Evolutionary conservation across 257 asterid genomes (phyloP).

Genomic region (Gynochthodes officinalis): DNA sequence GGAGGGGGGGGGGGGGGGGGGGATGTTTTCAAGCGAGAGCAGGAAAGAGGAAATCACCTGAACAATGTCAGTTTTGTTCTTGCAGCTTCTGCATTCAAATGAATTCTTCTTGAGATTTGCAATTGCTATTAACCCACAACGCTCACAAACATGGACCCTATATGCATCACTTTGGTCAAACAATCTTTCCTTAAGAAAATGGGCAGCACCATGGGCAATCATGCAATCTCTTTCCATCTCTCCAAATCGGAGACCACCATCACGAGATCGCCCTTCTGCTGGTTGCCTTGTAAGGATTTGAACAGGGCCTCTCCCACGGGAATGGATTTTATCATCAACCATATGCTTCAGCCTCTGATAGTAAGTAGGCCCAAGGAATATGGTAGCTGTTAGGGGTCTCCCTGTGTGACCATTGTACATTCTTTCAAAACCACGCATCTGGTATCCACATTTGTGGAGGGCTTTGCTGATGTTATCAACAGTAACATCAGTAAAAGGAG

Average conservation of each 20-base stretch:
- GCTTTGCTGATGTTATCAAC: conserved; percentile 95
- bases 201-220: conserved; percentile 99
- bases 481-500: conserved; percentile 94
- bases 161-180: conserved; percentile 98
- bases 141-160: conserved; percentile 87
- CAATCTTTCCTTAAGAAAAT: conserved; percentile 82
- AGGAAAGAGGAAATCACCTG: conserved; percentile 48
- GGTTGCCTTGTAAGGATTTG: conserved; percentile 97
- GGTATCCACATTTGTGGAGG: conserved; percentile 94
- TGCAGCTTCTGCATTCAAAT: conserved; percentile 95
- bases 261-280: conserved; percentile 96
- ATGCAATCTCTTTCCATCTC: conserved; percentile 99
- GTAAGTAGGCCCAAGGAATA: conserved; percentile 92
- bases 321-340: conserved; percentile 97
- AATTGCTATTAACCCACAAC: conserved; percentile 85
- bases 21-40: too few relatives aligned
- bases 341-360: conserved; percentile 97
- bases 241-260: conserved; percentile 96
- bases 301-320: conserved; percentile 97
- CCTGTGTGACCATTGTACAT: conserved; percentile 99
- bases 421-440: conserved; percentile 97
- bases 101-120: conserved; percentile 91
- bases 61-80: conserved; percentile 85
- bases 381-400: conserved; percentile 70
- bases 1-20: background rate